phyloP scores from a whole-genome alignment of 495 filamentous ascomycete genomes.

The Pyrenopolyporus hunteri region DNA sequence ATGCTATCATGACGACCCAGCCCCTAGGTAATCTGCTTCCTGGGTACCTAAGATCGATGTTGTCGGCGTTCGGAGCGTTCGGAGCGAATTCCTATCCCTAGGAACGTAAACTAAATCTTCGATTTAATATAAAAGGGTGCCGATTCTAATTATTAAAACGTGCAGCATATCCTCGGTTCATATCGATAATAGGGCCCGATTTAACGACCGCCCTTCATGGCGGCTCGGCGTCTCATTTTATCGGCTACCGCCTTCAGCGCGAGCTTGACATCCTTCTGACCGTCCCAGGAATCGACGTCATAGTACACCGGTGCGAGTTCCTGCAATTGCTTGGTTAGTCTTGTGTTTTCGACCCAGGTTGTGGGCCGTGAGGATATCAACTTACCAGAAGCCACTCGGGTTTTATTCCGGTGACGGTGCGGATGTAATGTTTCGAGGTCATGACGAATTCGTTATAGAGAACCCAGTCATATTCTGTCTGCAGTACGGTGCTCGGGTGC shows the following conservation, averaged over 20 bases:
- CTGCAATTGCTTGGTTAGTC: conserved; percentile 38
- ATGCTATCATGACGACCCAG: too few species aligned
- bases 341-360: not conserved
- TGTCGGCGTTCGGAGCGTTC: too few species aligned
- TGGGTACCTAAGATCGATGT: too few species aligned
- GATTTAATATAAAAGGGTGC: not conserved
- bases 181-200: not conserved
- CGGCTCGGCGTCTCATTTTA: conserved; percentile 74
- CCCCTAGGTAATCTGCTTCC: too few species aligned
- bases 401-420: conserved; percentile 69
- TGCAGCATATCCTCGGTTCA: not conserved
- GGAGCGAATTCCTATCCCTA: not conserved
- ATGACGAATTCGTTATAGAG: conserved; percentile 99
- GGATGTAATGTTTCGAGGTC: conserved; percentile 91
- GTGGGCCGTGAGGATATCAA: conserved; percentile 31
- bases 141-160: not conserved
- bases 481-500: conserved; percentile 87
- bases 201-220: conserved; percentile 59
- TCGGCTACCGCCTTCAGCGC: conserved; percentile 76
- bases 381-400: conserved; percentile 90
- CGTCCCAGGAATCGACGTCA: conserved; percentile 76
- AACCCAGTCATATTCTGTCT: conserved; percentile 91
- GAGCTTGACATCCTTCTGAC: conserved; percentile 81
- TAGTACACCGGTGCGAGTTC: conserved; percentile 95
- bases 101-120: not conserved